phyloP scores from a whole-genome alignment of 1,139 yeast genomes.

The Taphrina flavorubra region DNA sequence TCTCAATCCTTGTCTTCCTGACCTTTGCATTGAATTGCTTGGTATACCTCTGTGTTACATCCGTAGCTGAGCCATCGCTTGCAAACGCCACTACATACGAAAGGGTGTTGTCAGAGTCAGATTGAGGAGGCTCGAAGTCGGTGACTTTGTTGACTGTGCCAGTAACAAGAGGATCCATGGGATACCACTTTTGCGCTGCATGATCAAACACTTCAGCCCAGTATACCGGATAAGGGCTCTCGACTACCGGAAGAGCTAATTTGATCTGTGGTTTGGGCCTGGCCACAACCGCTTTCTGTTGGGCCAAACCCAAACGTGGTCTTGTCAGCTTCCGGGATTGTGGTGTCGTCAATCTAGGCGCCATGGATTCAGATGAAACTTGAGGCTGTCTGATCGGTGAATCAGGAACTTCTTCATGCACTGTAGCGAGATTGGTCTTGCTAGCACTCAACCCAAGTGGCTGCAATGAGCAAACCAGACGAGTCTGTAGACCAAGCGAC shows the following conservation, averaged over 20 bases:
- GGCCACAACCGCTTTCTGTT: neutral
- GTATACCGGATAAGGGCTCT: conserved; percentile 68
- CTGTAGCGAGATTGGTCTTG: conserved; percentile 27
- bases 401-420: neutral
- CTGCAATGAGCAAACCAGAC: conserved; percentile 82
- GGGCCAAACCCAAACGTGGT: conserved; percentile 24
- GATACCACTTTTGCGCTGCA: conserved; percentile 73
- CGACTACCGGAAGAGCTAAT: conserved; percentile 40
- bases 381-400: neutral
- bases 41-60: conserved; percentile 84
- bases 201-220: conserved; percentile 97
- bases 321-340: conserved; percentile 23
- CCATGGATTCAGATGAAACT: neutral
- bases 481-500: conserved; percentile 70
- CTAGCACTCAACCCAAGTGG: conserved; percentile 72
- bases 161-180: conserved; percentile 77
- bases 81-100: conserved; percentile 82
- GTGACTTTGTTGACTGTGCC: conserved; percentile 75
- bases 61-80: conserved; percentile 67
- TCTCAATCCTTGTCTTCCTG: conserved; percentile 71
- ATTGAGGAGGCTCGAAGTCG: conserved; percentile 75
- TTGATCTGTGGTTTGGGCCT: conserved; percentile 11
- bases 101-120: conserved; percentile 65
- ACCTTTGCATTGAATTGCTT: conserved; percentile 74
- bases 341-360: neutral